Evolutionary conservation across 192 early-diverging fungal species (phyloP).

Genomic region (Entophlyctis luteolus): DNA sequence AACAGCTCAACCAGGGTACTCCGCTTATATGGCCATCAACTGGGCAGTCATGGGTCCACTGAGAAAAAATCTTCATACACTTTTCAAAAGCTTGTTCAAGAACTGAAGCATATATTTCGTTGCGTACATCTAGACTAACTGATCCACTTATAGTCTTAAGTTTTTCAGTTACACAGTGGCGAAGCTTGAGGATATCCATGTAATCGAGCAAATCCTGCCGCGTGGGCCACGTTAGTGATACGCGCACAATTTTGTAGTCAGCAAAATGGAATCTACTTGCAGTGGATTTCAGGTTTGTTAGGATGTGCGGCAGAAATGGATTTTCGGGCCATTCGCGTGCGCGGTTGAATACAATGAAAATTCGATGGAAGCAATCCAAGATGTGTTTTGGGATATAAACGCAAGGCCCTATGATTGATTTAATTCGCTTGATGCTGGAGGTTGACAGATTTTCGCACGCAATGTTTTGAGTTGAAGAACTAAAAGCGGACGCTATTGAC

Average conservation of each 20-base stretch:
- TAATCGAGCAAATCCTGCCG: constrained; percentile 25
- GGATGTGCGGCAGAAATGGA: constrained; percentile 37
- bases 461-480: too few relatives aligned
- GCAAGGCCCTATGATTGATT: constrained; percentile 1
- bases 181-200: constrained; percentile 8
- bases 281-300: constrained; percentile 29
- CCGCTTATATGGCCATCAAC: constrained; percentile 33
- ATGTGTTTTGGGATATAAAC: constrained; percentile 7
- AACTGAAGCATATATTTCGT: neutral
- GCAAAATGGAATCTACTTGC: neutral
- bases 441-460: neutral
- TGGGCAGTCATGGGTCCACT: neutral
- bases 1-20: constrained; percentile 36
- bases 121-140: neutral
- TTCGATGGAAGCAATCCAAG: constrained; percentile 25
- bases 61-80: neutral
- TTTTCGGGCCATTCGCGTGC: constrained; percentile 31
- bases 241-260: constrained; percentile 20
- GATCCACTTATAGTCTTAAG: neutral
- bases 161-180: neutral
- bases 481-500: too few relatives aligned
- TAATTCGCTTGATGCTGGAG: neutral
- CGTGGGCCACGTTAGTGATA: constrained; percentile 36
- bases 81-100: neutral
- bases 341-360: constrained; percentile 36